Base-by-base conservation (phyloP, 192 early-diverging fungal genomes). In the Jimgerdemannia lactiflua region DNA sequence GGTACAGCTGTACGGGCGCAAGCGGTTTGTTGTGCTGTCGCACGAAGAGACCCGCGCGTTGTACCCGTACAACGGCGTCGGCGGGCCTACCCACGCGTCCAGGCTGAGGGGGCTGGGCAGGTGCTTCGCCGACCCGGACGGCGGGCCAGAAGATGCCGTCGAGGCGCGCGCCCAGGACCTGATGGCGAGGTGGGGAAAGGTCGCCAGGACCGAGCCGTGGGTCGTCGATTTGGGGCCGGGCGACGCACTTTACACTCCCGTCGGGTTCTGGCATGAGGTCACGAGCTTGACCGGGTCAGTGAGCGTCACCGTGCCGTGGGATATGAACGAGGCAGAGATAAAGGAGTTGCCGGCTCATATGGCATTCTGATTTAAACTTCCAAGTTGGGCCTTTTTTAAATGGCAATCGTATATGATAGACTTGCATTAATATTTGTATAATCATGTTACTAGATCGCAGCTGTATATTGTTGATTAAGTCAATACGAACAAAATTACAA, bases 261-360 rank as follows among this genome's bases (percentile, higher is more conserved):
- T 83, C 10, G 87, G 87, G 4, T 88, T 80, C 70, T 83, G 82
- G 80, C 87, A 88, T 72, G 87, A 88, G 71, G 87, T 88, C 1
- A 84, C 83, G 9, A 88, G 85, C 64, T 70, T 84, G 14, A 77
- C 78, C 17, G 79, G 77, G 20, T 81, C 80, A 43, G 68, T 88
- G 20, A 84, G 83, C 49, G 74, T 88, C 64, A 88, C 87, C 0
- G 71, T 88, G 4, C 79, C 87, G 20, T 88, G 83, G 85, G 87
- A 88, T 71, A 88, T 88, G 87, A 77, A 73, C 18, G 44, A 44
- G 4, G 73, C 40, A 68, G 87, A 88, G 72, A 20, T 81, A 59
- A 63, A 84, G 44, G 70, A 80, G 64, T 70, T 82, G 39, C 85
- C 87, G n/a, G 70, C 81, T 0, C 83, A 79, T 59, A 86, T 86